phyloP scores from a whole-genome alignment of 768 basidiomycete genomes.

The Plicaturopsis crispa region DNA sequence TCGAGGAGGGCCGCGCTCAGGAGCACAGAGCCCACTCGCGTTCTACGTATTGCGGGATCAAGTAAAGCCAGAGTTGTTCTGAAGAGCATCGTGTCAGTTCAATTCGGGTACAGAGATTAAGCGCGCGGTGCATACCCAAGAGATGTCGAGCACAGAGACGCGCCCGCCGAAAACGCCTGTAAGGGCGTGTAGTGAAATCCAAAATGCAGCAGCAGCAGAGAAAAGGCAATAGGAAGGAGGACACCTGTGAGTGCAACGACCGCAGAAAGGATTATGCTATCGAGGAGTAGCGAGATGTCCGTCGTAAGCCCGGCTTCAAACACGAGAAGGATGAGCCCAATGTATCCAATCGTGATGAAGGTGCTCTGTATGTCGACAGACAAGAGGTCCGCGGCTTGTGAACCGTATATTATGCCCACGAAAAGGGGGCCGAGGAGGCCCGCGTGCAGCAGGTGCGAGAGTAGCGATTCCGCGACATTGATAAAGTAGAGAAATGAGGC shows the following conservation, averaged over 20 bases:
- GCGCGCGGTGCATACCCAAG: too few species aligned
- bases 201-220: conserved; percentile 34
- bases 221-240: conserved; percentile 39
- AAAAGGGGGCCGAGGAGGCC: conserved; percentile 17
- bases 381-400: conserved; percentile 9
- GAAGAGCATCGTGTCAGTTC: too few species aligned
- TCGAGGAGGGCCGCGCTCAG: conserved; percentile 59
- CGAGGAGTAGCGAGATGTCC: conserved; percentile 33
- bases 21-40: conserved; percentile 48
- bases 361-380: background rate
- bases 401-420: background rate
- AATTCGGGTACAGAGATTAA: too few species aligned
- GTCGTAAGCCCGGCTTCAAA: conserved; percentile 56
- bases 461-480: conserved; percentile 36
- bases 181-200: conserved; percentile 32
- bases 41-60: conserved; percentile 36
- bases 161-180: conserved; percentile 54
- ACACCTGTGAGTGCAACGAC: conserved; percentile 46
- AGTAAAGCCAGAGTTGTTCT: conserved; percentile 59
- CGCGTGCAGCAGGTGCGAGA: conserved; percentile 32
- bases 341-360: conserved; percentile 23
- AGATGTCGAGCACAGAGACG: conserved; percentile 54
- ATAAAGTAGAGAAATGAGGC: conserved; percentile 49
- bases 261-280: conserved; percentile 39
- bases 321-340: conserved; percentile 42